Evolutionary conservation across 1,139 yeast species (phyloP), one percentile per base, ranked within the genome.

Genomic region (Meyerozyma sp.): DNA sequence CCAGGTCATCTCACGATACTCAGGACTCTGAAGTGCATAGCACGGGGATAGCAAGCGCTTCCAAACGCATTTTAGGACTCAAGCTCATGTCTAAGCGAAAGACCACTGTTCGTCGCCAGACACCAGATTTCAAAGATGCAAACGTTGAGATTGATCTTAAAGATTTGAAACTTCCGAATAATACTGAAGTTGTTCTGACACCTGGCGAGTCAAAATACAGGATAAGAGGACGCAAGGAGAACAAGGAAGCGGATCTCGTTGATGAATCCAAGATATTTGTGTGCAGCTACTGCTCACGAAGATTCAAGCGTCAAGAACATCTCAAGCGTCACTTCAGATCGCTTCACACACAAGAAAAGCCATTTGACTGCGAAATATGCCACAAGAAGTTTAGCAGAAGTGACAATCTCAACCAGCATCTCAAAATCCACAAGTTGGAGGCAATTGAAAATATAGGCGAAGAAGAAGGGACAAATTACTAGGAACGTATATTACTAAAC

Each of bases 251-350:
- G 1, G 78, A 73, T 49, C 53, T 70, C 53, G 62, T 60, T 44
- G 78, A 73, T 49, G 63, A 54, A 55, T 42, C 70, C 9, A 73
- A 73, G 54, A 70, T 73, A 27, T 73, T 58, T 51, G 57, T 70
- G 40, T 73, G 78, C 48, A 70, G 68, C 44, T 71, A 68, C 53
- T 82, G 88, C 55, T 72, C 78, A 40, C 67, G 85, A 54, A 63
- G 84, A 44, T 86, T 86, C 66, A 80, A 82, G 56, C 76, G 94
- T 51, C 89, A 83, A 59, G 95, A 86, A 57, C 95, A 86, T 61
- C 65, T 86, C 52, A 84, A 83, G 58, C 73, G 95, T 47, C 95
- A 85, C 57, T 79, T 82, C 58, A 71, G 93, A 47, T 81, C 89
- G 13, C 70, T 85, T 50, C 87, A 82, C 57, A 84, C 91, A 20